A percentile compares a stretch with the other conserved stretches of the same genome.
Evolutionary conservation across 352 stramenopile genomes (phyloP).

Genomic region (Saprolegnia diclina): DNA sequence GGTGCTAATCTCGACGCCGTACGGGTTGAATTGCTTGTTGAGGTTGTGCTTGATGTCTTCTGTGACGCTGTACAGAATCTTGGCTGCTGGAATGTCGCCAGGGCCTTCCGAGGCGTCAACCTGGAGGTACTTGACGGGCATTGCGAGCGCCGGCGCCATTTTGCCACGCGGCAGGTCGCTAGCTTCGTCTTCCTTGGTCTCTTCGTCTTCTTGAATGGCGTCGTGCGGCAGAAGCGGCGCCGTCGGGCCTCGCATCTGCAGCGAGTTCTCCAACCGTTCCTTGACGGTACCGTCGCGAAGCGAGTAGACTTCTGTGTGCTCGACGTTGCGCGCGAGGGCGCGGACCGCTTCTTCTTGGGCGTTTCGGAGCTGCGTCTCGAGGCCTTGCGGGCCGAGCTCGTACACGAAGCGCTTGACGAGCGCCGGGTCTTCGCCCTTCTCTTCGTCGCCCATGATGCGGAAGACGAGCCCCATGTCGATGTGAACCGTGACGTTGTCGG

Average conservation of each 20-base stretch:
- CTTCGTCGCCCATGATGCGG: conserved; percentile 81
- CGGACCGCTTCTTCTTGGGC: conserved; percentile 80
- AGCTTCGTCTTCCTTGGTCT: background rate
- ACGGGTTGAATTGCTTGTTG: conserved; percentile 70
- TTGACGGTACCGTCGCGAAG: conserved; percentile 68
- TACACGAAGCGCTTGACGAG: conserved; percentile 87
- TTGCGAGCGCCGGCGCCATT: background rate
- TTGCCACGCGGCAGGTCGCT: background rate
- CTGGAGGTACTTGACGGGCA: conserved; percentile 30
- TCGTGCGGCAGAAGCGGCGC: conserved; percentile 13
- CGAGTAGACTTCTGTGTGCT: conserved; percentile 86
- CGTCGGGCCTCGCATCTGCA: conserved; percentile 32
- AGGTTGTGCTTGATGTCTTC: conserved; percentile 65
- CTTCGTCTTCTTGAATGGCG: background rate
- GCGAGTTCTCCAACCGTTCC: conserved; percentile 49
- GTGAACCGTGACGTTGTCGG: conserved; percentile 78
- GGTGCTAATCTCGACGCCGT: conserved; percentile 66
- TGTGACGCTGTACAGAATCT: conserved; percentile 44
- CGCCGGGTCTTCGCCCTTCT: conserved; percentile 72
- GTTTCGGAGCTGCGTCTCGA: conserved; percentile 78
- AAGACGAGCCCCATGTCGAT: conserved; percentile 88
- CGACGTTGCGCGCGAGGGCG: conserved; percentile 69
- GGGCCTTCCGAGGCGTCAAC: conserved; percentile 27
- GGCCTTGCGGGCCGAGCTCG: conserved; percentile 71
- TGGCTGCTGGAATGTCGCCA: conserved; percentile 20